These are phyloP conservation scores for Cucumis melo DNA, from an alignment of 306 rosid genomes.

Conservation along the genomic window DNA sequence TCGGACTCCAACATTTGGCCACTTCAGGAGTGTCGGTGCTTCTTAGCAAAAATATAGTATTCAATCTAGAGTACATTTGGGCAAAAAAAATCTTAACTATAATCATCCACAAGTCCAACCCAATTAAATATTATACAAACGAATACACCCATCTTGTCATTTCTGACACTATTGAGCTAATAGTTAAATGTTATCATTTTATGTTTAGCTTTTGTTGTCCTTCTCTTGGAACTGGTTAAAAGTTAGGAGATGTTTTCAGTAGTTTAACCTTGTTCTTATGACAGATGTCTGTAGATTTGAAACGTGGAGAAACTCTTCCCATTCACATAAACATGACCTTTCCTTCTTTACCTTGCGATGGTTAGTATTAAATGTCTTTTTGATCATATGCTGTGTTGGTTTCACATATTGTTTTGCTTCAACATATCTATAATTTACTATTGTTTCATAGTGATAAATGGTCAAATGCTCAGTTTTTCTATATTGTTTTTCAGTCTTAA, in stretches of 20 bases:
- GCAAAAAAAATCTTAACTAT: too few species aligned
- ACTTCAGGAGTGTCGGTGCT: too few species aligned
- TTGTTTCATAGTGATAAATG: neutral
- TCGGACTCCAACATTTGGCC: too few species aligned
- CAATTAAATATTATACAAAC: neutral
- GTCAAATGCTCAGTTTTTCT: slow-evolving; percentile 8
- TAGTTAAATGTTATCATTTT: neutral
- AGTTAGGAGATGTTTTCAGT: neutral
- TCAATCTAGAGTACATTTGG: neutral
- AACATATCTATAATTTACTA: neutral
- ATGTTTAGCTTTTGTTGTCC: neutral
- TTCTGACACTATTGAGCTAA: neutral
- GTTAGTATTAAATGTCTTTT: slow-evolving; percentile 28
- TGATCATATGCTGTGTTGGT: neutral
- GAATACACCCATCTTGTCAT: neutral
- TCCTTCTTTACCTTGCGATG: slow-evolving; percentile 94
- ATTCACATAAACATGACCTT: slow-evolving; percentile 89
- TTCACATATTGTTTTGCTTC: neutral
- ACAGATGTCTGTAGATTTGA: slow-evolving; percentile 96
- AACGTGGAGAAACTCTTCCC: slow-evolving; percentile 93
- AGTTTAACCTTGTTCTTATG: slow-evolving; percentile 2
- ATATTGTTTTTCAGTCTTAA: slow-evolving; percentile 44
- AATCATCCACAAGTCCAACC: neutral
- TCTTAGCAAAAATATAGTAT: too few species aligned
- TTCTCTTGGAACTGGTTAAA: neutral